A percentile compares a stretch with the other conserved stretches of the same genome.
Conservation (phyloP, 2,329 filamentous ascomycete species). For the Nigrograna mackinnonii region DNA sequence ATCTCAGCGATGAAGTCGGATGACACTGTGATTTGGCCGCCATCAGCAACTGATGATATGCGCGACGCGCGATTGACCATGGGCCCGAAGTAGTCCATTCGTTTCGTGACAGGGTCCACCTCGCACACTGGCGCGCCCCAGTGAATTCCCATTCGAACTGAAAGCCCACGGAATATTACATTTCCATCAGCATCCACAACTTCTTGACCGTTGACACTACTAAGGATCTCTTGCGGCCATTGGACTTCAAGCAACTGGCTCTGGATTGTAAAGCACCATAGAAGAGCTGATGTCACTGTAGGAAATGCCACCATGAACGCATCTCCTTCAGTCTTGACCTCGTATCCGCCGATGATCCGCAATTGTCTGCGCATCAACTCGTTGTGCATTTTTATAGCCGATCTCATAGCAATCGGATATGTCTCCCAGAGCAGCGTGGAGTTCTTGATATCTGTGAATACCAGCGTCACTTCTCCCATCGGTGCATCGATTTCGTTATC, state of each 20-base stretch:
- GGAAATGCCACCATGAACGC: constrained; percentile 99
- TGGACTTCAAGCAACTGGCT: constrained; percentile 82
- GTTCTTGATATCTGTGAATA: constrained; percentile 99
- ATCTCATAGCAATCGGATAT: constrained; percentile 92
- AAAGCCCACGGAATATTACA: constrained; percentile 90
- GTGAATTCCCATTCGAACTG: constrained; percentile 96
- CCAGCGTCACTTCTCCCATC: constrained; percentile 86
- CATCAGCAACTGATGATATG: constrained; percentile 92
- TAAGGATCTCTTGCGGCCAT: constrained; percentile 93
- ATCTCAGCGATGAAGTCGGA: constrained; percentile 97
- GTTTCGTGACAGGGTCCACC: constrained; percentile 90
- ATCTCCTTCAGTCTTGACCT: constrained; percentile 99
- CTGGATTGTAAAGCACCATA: constrained; percentile 97
- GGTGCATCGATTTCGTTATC: constrained; percentile 91
- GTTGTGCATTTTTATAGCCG: constrained; percentile 96
- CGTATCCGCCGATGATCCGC: constrained; percentile 91
- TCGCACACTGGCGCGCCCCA: constrained; percentile 95
- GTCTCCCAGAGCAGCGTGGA: constrained; percentile 96
- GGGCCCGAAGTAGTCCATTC: constrained; percentile 99
- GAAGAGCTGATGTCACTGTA: constrained; percentile 87
- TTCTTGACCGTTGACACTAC: constrained; percentile 81
- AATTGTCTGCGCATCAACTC: constrained; percentile 94
- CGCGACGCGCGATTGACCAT: constrained; percentile 98
- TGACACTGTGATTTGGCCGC: constrained; percentile 94
- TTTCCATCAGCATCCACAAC: constrained; percentile 82